These are phyloP conservation scores for Yamadazyma songkhlaensis DNA, from an alignment of 1,139 yeast genomes.

Conservation along the genomic window DNA sequence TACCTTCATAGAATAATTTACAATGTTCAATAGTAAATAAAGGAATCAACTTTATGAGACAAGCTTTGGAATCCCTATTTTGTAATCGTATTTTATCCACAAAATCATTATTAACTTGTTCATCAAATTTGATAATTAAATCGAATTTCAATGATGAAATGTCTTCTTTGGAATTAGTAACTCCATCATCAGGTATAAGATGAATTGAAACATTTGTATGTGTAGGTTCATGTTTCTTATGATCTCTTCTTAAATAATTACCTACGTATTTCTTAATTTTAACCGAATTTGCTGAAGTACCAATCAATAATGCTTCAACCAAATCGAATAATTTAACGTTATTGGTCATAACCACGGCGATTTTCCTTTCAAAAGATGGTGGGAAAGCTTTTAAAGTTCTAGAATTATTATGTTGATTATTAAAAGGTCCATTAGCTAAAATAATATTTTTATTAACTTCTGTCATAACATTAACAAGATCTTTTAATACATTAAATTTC, in stretches of 20 bases:
- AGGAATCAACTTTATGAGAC: slow-evolving; percentile 69
- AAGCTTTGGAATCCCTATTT: slow-evolving; percentile 38
- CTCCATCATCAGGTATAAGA: slow-evolving; percentile 36
- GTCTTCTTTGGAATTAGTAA: slow-evolving; percentile 27
- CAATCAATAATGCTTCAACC: slow-evolving; percentile 71
- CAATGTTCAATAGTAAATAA: slow-evolving; percentile 83
- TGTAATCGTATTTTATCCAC: slow-evolving; percentile 30
- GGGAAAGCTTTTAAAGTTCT: slow-evolving; percentile 26
- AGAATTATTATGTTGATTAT: slow-evolving; percentile 18
- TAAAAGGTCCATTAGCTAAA: not conserved
- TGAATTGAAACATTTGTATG: slow-evolving; percentile 29
- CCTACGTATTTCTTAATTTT: slow-evolving; percentile 66
- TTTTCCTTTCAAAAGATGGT: slow-evolving; percentile 19
- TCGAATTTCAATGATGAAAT: slow-evolving; percentile 45
- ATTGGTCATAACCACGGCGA: slow-evolving; percentile 39
- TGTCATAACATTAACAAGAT: slow-evolving; percentile 46
- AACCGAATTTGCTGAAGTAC: slow-evolving; percentile 47
- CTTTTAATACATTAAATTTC: slow-evolving; percentile 69
- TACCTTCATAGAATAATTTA: slow-evolving; percentile 29
- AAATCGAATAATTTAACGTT: slow-evolving; percentile 59
- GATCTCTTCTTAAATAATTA: slow-evolving; percentile 36
- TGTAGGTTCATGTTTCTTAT: slow-evolving; percentile 22
- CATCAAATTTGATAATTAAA: slow-evolving; percentile 68
- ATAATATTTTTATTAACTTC: slow-evolving; percentile 1
- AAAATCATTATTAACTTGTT: slow-evolving; percentile 47